Conservation (phyloP, 164 flowering plant species). For the Santalum album region DNA sequence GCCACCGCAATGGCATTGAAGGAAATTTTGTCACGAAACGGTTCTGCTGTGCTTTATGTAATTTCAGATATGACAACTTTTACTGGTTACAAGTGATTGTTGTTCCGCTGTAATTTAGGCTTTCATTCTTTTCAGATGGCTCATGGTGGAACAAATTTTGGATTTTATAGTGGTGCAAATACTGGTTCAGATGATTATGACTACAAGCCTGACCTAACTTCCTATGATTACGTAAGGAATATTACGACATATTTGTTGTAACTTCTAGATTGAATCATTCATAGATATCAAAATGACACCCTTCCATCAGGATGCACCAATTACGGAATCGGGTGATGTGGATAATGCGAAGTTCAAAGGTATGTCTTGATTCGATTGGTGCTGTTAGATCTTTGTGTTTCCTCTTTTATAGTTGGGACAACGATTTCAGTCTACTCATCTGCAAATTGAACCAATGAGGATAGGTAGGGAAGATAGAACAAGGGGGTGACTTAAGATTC, state of each 20-base stretch:
- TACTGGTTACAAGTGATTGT: slow-evolving; percentile 9
- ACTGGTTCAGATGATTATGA: slow-evolving; percentile 52
- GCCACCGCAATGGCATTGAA: slow-evolving; percentile 54
- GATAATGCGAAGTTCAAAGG: slow-evolving; percentile 74
- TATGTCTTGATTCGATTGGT: slow-evolving; percentile 14
- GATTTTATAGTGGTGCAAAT: slow-evolving; percentile 90
- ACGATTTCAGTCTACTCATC: no score
- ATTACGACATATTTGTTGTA: slow-evolving; percentile 1
- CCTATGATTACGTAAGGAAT: slow-evolving; percentile 87
- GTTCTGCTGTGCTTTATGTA: slow-evolving; percentile 96
- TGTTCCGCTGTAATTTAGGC: slow-evolving; percentile 6
- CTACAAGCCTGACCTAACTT: slow-evolving; percentile 91
- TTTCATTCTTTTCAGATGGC: slow-evolving; percentile 69
- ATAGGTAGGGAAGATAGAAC: no score
- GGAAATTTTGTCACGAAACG: slow-evolving; percentile 64
- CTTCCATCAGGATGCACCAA: slow-evolving; percentile 85
- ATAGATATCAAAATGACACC: slow-evolving; percentile 3
- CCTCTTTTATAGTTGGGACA: neutral
- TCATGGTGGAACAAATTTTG: slow-evolving; percentile 98
- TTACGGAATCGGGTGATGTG: slow-evolving; percentile 80
- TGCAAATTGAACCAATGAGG: no score
- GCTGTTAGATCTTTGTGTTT: neutral
- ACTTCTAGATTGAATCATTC: neutral
- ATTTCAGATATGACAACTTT: slow-evolving; percentile 12
- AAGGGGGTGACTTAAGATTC: no score